These are phyloP conservation scores for Pseudogymnoascus sp. DNA, from an alignment of 2,329 filamentous ascomycete genomes.

Conservation along the genomic window DNA sequence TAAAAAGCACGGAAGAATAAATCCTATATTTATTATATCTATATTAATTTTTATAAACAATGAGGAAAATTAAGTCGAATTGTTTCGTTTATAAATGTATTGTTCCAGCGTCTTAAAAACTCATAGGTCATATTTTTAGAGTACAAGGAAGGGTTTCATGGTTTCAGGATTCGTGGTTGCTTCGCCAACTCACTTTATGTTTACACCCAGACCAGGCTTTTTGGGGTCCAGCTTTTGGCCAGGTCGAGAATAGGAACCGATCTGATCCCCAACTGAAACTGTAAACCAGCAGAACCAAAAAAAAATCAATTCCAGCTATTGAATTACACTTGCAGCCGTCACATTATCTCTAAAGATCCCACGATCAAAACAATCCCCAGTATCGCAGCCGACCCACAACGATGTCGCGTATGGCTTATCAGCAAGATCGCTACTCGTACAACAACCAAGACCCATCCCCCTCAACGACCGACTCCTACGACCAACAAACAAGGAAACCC, in stretches of 20 bases:
- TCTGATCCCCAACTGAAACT: not conserved
- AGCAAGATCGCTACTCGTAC: constrained; percentile 24
- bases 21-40: not conserved
- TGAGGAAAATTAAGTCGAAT: not conserved
- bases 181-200: constrained; percentile 6
- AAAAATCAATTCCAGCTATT: not conserved
- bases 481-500: constrained; percentile 24
- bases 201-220: constrained; percentile 1
- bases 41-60: not conserved
- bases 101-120: not conserved
- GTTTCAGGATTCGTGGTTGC: constrained; percentile 3
- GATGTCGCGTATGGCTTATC: constrained; percentile 27
- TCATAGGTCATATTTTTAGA: not conserved
- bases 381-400: constrained; percentile 9
- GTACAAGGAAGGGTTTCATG: not conserved
- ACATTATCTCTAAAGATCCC: not conserved
- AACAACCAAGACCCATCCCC: constrained; percentile 20
- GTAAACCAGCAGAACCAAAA: not conserved
- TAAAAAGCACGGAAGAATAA: not conserved
- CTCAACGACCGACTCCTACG: constrained; percentile 27
- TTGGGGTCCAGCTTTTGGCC: not conserved
- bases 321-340: not conserved
- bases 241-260: not conserved
- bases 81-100: not conserved
- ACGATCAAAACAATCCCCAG: not conserved